These are phyloP conservation scores for Trichosporon coremiiforme DNA, from an alignment of 1,284 basidiomycete genomes.

Conservation along the genomic window DNA sequence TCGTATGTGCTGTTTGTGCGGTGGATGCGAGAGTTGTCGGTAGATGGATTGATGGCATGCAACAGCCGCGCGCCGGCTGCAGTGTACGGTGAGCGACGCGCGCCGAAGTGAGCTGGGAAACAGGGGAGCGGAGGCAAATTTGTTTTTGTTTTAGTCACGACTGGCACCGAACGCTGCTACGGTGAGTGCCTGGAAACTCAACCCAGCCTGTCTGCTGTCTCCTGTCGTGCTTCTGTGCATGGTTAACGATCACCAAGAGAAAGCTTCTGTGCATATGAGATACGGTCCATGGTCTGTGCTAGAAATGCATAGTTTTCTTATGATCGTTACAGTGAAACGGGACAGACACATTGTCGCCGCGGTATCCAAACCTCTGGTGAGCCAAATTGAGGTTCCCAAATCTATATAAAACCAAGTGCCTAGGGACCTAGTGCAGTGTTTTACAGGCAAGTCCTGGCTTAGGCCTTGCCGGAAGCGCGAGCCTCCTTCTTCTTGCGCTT, in stretches of 20 bases:
- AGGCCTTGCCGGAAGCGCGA: conserved; percentile 22
- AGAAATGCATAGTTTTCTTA: conserved; percentile 18
- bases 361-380: conserved; percentile 16
- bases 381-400: conserved; percentile 7
- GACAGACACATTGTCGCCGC: conserved; percentile 14
- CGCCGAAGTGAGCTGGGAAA: not conserved
- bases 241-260: no score
- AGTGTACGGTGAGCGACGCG: not conserved
- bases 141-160: conserved; percentile 14
- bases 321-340: conserved; percentile 16
- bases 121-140: conserved; percentile 17
- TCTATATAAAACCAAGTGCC: conserved; percentile 16
- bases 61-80: not conserved
- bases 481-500: conserved; percentile 63
- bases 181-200: not conserved
- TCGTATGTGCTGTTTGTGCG: not conserved
- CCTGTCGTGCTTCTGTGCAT: not conserved
- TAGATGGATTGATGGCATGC: conserved; percentile 14
- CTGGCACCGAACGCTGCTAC: no score
- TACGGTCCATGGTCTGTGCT: not conserved
- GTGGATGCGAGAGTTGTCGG: conserved; percentile 16
- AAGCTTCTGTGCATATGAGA: no score
- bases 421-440: conserved; percentile 10
- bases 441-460: conserved; percentile 3
- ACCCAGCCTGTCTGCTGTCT: no score